phyloP scores from a whole-genome alignment of 2,329 filamentous ascomycete species.

The Fusarium tupiense region DNA sequence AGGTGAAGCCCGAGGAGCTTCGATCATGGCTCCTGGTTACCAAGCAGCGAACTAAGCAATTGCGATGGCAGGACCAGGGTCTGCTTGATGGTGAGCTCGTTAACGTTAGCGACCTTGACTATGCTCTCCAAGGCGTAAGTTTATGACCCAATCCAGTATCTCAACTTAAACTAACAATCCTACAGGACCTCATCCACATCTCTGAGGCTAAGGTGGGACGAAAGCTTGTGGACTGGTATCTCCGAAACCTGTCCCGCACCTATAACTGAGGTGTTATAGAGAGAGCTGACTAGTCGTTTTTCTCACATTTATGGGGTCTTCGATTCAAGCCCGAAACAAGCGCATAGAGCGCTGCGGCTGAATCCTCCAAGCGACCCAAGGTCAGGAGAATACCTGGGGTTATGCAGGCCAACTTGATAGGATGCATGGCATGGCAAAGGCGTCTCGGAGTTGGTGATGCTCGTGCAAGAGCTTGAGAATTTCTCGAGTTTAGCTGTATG shows the following conservation, averaged over 20 bases:
- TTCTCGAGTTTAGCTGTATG: slow-evolving; percentile 44
- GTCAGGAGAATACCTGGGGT: slow-evolving; percentile 38
- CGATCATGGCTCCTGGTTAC: slow-evolving; percentile 94
- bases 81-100: slow-evolving; percentile 92
- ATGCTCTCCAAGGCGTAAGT: slow-evolving; percentile 92
- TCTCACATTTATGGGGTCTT: slow-evolving; percentile 32
- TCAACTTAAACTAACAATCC: slow-evolving; percentile 2
- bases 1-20: slow-evolving; percentile 95
- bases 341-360: slow-evolving; percentile 4
- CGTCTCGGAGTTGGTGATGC: slow-evolving; percentile 55
- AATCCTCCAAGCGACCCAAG: slow-evolving; percentile 31
- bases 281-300: slow-evolving; percentile 41
- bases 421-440: slow-evolving; percentile 55
- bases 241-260: slow-evolving; percentile 93
- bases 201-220: slow-evolving; percentile 98
- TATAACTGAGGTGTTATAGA: slow-evolving; percentile 67
- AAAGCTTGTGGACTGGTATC: slow-evolving; percentile 98
- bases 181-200: slow-evolving; percentile 93
- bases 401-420: slow-evolving; percentile 47
- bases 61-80: slow-evolving; percentile 89
- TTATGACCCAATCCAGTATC: background rate
- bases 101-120: slow-evolving; percentile 95
- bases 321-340: slow-evolving; percentile 17
- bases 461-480: slow-evolving; percentile 46
- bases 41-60: slow-evolving; percentile 98